Evolutionary conservation across 2,329 filamentous ascomycete genomes (phyloP).

Genomic region (Arthrobotrys sphaeroides): DNA sequence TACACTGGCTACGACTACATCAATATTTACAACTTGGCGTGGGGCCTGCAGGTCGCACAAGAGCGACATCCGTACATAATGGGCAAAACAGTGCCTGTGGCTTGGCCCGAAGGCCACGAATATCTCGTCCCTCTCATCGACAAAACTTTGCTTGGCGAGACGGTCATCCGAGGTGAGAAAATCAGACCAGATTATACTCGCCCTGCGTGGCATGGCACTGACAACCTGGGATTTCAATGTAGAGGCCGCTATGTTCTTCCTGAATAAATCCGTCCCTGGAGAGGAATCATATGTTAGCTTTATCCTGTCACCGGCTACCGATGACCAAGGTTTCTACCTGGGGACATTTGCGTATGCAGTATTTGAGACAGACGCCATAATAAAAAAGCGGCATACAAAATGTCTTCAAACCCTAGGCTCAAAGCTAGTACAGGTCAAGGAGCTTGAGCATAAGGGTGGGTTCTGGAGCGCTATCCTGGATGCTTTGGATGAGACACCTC

Average conservation of each 20-base stretch:
- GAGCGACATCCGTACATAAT: conserved; percentile 48
- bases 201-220: neutral
- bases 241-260: conserved; percentile 45
- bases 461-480: conserved; percentile 56
- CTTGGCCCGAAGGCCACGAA: conserved; percentile 41
- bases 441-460: conserved; percentile 17
- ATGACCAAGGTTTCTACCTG: conserved; percentile 50
- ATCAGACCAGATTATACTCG: neutral
- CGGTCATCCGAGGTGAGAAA: conserved; percentile 29
- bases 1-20: conserved; percentile 46
- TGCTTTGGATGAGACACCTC: conserved; percentile 55
- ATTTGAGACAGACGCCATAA: conserved; percentile 54
- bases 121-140: conserved; percentile 42
- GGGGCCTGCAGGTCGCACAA: conserved; percentile 40
- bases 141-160: conserved; percentile 43
- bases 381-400: conserved; percentile 55
- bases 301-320: conserved; percentile 55
- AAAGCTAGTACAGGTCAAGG: conserved; percentile 37
- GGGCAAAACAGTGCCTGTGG: conserved; percentile 37
- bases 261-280: conserved; percentile 47
- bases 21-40: conserved; percentile 46
- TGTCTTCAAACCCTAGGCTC: conserved; percentile 54
- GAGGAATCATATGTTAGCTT: conserved; percentile 57
- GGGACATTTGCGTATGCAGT: conserved; percentile 56
- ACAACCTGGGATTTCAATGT: neutral